Evolutionary conservation across 192 early-diverging fungal species (phyloP).

Genomic region (Mortierella hygrophila): DNA sequence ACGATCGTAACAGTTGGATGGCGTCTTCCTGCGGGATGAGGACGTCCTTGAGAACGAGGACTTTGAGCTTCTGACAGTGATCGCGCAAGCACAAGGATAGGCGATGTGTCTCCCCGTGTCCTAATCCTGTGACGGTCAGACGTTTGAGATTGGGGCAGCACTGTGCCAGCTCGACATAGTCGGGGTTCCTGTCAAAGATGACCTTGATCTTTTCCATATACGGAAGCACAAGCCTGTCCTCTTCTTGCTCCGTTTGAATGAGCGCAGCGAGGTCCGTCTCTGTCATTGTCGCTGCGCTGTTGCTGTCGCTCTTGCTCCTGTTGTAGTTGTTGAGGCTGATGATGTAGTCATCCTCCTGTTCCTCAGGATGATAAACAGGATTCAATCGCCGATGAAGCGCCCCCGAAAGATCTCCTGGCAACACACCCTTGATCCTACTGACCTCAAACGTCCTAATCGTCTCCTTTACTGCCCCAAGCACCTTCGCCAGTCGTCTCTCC

Average conservation of each 20-base stretch:
- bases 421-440: neutral
- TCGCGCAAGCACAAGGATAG: neutral
- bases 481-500: neutral
- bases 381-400: neutral
- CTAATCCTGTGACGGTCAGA: neutral
- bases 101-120: neutral
- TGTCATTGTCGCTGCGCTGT: no score
- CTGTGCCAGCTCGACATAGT: constrained; percentile 1
- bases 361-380: neutral
- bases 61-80: neutral
- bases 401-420: neutral
- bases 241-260: neutral
- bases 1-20: neutral
- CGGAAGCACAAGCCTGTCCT: neutral
- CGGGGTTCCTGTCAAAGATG: neutral
- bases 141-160: neutral
- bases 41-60: neutral
- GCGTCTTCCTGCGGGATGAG: neutral
- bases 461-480: neutral
- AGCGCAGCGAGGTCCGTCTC: no score
- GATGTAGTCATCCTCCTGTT: neutral
- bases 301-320: neutral
- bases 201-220: constrained; percentile 4
- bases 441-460: neutral
- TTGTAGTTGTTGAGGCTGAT: neutral